These are phyloP conservation scores for Aulographum hederae DNA, from an alignment of 2,329 filamentous ascomycete species.

Conservation along the genomic window DNA sequence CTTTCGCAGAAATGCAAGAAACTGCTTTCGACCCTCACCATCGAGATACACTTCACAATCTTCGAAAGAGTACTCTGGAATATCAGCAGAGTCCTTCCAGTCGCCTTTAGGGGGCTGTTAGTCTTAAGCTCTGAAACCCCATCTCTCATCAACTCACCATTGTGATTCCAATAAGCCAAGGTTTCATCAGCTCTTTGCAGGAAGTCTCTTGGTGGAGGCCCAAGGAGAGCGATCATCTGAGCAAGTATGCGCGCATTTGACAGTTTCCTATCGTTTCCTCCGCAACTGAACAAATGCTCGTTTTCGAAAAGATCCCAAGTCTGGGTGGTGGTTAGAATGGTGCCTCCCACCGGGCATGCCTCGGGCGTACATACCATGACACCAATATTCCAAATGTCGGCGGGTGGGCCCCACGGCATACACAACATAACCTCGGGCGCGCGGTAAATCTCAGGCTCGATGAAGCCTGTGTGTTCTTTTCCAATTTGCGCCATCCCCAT, in stretches of 20 bases:
- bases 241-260: conserved; percentile 9
- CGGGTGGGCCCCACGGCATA: conserved; percentile 6
- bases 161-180: conserved; percentile 11
- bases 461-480: conserved; percentile 6
- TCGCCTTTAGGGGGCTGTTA: conserved; percentile 8
- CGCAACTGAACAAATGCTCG: conserved; percentile 4
- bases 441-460: conserved; percentile 6
- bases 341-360: neutral
- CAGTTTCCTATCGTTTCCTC: conserved; percentile 2
- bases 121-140: neutral
- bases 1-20: conserved; percentile 9
- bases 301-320: conserved; percentile 6
- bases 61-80: conserved; percentile 11
- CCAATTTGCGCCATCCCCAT: conserved; percentile 5
- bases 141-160: conserved; percentile 3
- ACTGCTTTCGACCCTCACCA: conserved; percentile 9
- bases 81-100: conserved; percentile 11
- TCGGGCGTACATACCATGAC: conserved; percentile 5
- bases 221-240: conserved; percentile 19
- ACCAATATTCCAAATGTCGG: conserved; percentile 8
- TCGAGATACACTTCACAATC: conserved; percentile 8
- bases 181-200: conserved; percentile 13
- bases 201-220: conserved; percentile 17
- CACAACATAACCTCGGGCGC: conserved; percentile 7
- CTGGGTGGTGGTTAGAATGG: conserved; percentile 3